Evolutionary conservation across 2,329 filamentous ascomycete species (phyloP), one percentile per base, ranked within the genome.

Genomic region (Fusarium verticillioides): DNA sequence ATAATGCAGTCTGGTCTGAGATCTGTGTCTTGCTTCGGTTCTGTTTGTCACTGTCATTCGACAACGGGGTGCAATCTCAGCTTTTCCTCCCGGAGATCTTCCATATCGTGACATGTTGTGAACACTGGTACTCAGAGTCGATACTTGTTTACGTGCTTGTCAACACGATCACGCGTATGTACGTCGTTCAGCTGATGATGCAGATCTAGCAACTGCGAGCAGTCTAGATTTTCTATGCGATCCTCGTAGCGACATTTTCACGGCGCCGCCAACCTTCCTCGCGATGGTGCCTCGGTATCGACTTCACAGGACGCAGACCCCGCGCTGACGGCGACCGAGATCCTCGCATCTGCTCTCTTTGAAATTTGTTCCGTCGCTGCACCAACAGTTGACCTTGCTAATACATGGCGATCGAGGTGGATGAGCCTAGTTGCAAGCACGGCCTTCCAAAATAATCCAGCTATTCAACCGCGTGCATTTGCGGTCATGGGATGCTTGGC

Each of bases 361-460:
- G 91, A 93, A 66, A 85, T 91, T 19, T 92, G 89, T 70, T 84
- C 86, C 4, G 83, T 91, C 21, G 90, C 91, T 7, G 91, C 91
- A 18, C 89, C 90, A 16, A 90, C 90, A 1, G 82, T 89, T 13
- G 90, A 93, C 73, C 84, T 91, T 76, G 88, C 90, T 28, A 93
- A 93, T 75, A 87, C 89, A 21, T 93, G 91, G 91, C 87, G 91
- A 32, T 91, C 91, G 26, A 87, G 91, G 26, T 93, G 91, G 91
- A 93, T 93, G 91, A 92, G 90, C 75, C 83, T 93, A 28, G 90
- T 93, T 43, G 90, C 91, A 21, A 93, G 91, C 77, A 93, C 91
- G 15, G 91, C 91, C 1, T 93, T 93, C 78, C 91, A 93, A 78
- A 92, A 91, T 77, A 93, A 93, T 77, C 91, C 91, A 13, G 90